Base-by-base conservation (phyloP, 2,329 filamentous ascomycete species). In the Botrytis medusae region DNA sequence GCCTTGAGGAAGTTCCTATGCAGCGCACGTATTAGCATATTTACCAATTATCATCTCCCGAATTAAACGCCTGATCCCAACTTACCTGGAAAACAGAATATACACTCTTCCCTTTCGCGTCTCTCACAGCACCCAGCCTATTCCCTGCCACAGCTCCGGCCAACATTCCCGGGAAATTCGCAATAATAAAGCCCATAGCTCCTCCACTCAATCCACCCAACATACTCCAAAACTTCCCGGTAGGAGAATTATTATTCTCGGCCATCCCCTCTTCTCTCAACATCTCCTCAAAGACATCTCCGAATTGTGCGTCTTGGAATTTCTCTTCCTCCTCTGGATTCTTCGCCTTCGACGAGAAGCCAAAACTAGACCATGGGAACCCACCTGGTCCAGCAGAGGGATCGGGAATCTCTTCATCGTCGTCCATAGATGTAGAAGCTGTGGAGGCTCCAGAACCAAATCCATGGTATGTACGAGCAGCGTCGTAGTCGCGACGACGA, bases 131-230 rank as follows among this genome's bases (percentile, higher is more conserved):
- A 0, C 96, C 96, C n/a, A 98, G 84, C 69, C 95, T 85, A 83
- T 98, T 98, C 18, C 96, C 96, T 0, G 95, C 95, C 3, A 98
- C 95, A 3, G 93, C 94, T 4, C 96, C 96, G 0, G 95, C 95
- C 54, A 98, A 83, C 79, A 95, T 87, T 0, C 96, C 96, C 0
- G 95, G 93, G 67, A 98, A 89, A 81, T 98, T 98, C 42, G 92
- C 96, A 40, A 98, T 88, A 77, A 99, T 99, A 82, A 98, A 98
- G 0, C 96, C 96, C 82, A 99, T 88, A 4, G 94, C 93, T 20
- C 92, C 95, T 46, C 96, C 96, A 80, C 93, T 96, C 59, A 95
- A 82, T 1, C 94, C 94, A 4, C 96, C 96, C 0, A 98, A 81
- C 76, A 98, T 83, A 73, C 90, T 88, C 95, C 96, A 99, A 83